A percentile compares a stretch with the other conserved stretches of the same genome.
Conservation (phyloP, 306 rosid species). For the Crataegus laevigata region DNA sequence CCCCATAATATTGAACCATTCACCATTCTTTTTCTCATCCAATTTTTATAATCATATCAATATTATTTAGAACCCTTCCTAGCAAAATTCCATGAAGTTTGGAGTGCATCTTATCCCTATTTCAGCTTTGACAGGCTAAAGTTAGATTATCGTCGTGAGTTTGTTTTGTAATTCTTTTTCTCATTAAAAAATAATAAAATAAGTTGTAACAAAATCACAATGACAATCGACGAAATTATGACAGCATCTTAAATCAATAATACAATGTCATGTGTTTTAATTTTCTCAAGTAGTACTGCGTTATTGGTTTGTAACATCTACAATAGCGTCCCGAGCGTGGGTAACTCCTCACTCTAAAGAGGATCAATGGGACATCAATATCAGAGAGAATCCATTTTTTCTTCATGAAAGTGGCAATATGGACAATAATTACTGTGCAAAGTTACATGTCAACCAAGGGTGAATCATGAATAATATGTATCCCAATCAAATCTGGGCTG, state of each 20-base stretch:
- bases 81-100: neutral
- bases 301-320: neutral
- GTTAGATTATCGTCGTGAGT: no score
- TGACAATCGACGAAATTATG: no score
- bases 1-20: neutral
- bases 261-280: neutral
- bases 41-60: neutral
- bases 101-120: no score
- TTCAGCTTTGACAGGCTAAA: no score
- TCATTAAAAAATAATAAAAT: no score
- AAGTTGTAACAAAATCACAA: no score
- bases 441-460: conserved; percentile 12
- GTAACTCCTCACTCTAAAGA: neutral
- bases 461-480: conserved; percentile 46
- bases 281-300: neutral
- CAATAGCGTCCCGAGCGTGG: neutral
- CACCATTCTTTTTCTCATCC: conserved; percentile 2
- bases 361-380: conserved; percentile 11
- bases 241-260: no score
- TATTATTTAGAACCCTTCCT: neutral
- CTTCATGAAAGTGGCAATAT: conserved; percentile 6
- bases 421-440: conserved; percentile 6
- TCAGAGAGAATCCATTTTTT: conserved; percentile 11
- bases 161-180: neutral
- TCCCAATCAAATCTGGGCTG: conserved; percentile 97